Evolutionary conservation across 441 rosid species (phyloP).

Genomic region (Isatis lusitanica): DNA sequence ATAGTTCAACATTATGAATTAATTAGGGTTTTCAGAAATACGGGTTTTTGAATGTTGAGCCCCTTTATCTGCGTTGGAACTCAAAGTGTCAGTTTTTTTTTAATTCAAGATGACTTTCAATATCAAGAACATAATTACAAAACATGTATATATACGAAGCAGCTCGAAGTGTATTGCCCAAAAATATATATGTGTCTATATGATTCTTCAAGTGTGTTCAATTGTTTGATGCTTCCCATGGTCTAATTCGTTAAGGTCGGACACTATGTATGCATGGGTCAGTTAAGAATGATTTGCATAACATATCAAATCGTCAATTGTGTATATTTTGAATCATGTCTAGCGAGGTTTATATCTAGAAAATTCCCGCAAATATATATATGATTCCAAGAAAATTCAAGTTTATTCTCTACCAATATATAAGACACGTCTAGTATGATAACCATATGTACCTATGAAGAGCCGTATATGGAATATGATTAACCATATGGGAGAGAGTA

Average conservation of each 20-base stretch:
- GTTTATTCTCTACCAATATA: not conserved
- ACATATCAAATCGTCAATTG: not conserved
- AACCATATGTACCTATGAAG: not conserved
- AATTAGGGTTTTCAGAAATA: conserved; percentile 1
- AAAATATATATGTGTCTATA: not conserved
- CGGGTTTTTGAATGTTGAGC: not conserved
- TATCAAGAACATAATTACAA: not conserved
- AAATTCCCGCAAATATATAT: too few relatives aligned
- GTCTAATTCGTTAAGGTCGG: conserved; percentile 7
- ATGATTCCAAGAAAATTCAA: not conserved
- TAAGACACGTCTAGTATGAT: not conserved
- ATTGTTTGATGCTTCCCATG: not conserved
- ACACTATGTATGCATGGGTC: not conserved
- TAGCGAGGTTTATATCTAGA: not conserved
- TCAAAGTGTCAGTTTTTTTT: conserved; percentile 17
- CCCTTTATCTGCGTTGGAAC: conserved; percentile 21
- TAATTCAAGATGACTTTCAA: not conserved
- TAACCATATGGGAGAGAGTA: not conserved
- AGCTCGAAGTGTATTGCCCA: not conserved
- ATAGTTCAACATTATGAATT: conserved; percentile 13
- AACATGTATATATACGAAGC: not conserved
- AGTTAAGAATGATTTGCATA: not conserved
- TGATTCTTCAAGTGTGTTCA: not conserved
- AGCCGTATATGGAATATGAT: not conserved
- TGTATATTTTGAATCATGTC: not conserved